phyloP scores from a whole-genome alignment of 2,329 filamentous ascomycete species.

The Clonostachys solani region DNA sequence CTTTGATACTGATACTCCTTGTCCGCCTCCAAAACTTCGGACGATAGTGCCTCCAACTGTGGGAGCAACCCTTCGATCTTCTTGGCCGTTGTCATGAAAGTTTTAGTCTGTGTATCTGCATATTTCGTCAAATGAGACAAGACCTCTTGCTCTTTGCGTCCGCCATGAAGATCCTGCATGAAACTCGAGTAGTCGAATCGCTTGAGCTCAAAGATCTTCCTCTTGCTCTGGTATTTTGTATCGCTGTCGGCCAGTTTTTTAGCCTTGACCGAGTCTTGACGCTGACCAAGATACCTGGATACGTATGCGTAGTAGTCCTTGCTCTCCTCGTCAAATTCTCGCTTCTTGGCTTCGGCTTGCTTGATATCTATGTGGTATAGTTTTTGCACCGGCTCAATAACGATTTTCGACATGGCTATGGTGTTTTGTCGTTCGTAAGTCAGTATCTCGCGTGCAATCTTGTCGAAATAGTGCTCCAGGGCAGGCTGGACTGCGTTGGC shows the following conservation, averaged over 20 bases:
- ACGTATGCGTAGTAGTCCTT: conserved; percentile 98
- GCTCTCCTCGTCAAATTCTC: conserved; percentile 97
- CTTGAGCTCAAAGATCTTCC: conserved; percentile 92
- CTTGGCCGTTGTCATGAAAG: conserved; percentile 77
- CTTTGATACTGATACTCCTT: conserved; percentile 96
- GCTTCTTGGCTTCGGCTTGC: conserved; percentile 92
- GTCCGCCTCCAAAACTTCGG: conserved; percentile 87
- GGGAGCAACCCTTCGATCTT: conserved; percentile 84
- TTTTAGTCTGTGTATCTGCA: conserved; percentile 82
- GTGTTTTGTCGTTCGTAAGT: conserved; percentile 83
- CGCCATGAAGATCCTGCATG: conserved; percentile 98
- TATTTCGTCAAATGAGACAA: conserved; percentile 92
- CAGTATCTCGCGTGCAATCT: conserved; percentile 88
- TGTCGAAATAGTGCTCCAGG: conserved; percentile 96
- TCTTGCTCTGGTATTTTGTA: conserved; percentile 91
- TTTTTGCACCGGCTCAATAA: conserved; percentile 90
- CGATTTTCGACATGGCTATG: conserved; percentile 79
- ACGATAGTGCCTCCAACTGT: conserved; percentile 81
- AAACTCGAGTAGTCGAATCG: conserved; percentile 98
- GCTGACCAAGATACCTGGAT: conserved; percentile 90
- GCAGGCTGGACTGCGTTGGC: conserved; percentile 96
- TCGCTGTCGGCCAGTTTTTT: conserved; percentile 96
- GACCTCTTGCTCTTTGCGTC: conserved; percentile 97
- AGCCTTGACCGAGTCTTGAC: conserved; percentile 92
- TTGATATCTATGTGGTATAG: conserved; percentile 97